Conservation (phyloP, 2,329 filamentous ascomycete genomes). For the Exophiala sp. region DNA sequence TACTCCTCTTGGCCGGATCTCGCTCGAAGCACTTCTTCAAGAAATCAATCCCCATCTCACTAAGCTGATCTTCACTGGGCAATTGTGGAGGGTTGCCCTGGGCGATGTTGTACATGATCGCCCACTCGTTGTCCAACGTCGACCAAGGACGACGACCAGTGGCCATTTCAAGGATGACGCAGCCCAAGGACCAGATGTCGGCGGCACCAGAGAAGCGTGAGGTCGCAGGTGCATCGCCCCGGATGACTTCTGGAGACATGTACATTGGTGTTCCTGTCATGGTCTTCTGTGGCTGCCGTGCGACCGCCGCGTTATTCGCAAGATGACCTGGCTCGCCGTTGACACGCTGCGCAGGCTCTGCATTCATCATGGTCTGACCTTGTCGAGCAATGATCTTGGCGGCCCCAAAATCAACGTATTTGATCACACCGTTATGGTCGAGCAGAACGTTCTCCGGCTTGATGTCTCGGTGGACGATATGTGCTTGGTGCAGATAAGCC, state of each 20-base stretch:
- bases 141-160: conserved; percentile 93
- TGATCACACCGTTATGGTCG: conserved; percentile 96
- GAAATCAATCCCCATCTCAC: conserved; percentile 78
- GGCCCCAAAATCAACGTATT: conserved; percentile 97
- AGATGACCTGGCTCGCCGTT: conserved; percentile 16
- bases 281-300: conserved; percentile 61
- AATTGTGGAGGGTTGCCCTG: conserved; percentile 89
- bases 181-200: conserved; percentile 94
- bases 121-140: conserved; percentile 96
- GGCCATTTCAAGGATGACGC: conserved; percentile 95
- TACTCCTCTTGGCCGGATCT: conserved; percentile 71
- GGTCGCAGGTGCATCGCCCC: conserved; percentile 60
- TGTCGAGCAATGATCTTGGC: conserved; percentile 95
- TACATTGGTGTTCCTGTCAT: conserved; percentile 99
- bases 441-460: conserved; percentile 97
- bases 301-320: conserved; percentile 22
- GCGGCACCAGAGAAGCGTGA: conserved; percentile 58
- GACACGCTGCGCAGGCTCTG: conserved; percentile 45
- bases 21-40: conserved; percentile 77
- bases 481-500: conserved; percentile 83
- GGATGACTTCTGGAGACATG: conserved; percentile 99
- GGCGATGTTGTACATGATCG: conserved; percentile 99
- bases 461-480: conserved; percentile 93
- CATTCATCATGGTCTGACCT: conserved; percentile 73
- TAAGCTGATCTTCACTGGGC: conserved; percentile 76